Evolutionary conservation across 352 stramenopile genomes (phyloP).

Genomic region (Vaucheria bursata): DNA sequence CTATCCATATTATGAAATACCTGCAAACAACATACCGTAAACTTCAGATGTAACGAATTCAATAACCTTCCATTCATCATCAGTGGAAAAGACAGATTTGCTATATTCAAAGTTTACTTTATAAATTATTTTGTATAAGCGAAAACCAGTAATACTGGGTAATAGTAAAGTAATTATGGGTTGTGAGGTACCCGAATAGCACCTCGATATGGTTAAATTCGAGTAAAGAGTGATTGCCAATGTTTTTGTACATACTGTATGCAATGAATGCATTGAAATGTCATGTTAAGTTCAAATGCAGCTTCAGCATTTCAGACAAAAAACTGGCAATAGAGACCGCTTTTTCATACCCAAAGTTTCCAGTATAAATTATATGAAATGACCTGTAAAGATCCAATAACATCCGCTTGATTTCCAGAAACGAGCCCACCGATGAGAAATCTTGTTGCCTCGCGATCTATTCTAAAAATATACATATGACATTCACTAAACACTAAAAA

Average conservation of each 20-base stretch:
- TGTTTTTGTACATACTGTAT: background rate
- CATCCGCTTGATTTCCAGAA: constrained; percentile 27
- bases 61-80: background rate
- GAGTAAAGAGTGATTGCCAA: background rate
- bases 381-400: constrained; percentile 32
- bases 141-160: background rate
- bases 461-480: constrained; percentile 14
- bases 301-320: background rate
- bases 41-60: background rate
- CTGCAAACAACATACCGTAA: constrained; percentile 5
- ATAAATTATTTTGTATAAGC: constrained; percentile 12
- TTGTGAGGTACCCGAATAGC: background rate
- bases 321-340: background rate
- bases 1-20: constrained; percentile 35
- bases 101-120: background rate
- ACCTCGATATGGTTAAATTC: background rate
- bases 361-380: background rate
- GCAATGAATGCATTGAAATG: background rate
- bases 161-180: background rate
- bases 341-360: background rate
- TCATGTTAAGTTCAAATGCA: background rate
- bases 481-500: constrained; percentile 13
- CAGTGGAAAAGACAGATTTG: background rate
- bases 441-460: constrained; percentile 8
- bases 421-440: constrained; percentile 24